Conservation (phyloP, 2,329 filamentous ascomycete species). For the Aureobasidium namibiae region DNA sequence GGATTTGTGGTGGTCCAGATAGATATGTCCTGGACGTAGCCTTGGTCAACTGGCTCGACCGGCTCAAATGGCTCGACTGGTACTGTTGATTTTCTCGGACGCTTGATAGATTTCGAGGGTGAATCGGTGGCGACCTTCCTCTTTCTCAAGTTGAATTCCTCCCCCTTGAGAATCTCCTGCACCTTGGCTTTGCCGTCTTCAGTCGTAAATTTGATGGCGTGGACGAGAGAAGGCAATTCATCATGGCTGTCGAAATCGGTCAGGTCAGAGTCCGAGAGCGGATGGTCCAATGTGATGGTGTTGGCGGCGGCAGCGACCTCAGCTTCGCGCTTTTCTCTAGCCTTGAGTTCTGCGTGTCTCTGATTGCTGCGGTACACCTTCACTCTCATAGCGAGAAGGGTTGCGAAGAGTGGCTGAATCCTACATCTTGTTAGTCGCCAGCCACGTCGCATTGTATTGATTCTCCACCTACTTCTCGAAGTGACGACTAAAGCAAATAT, state of each 20-base stretch:
- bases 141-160: neutral
- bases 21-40: neutral
- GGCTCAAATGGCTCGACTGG: no score
- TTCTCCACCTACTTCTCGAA: neutral
- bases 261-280: neutral
- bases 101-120: neutral
- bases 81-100: neutral
- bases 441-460: neutral
- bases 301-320: neutral
- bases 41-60: neutral
- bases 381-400: neutral
- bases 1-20: neutral
- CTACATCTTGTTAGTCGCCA: neutral
- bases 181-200: neutral
- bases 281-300: neutral
- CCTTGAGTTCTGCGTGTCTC: neutral
- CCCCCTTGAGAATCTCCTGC: neutral
- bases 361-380: neutral
- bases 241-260: constrained; percentile 2
- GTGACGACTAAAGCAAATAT: neutral
- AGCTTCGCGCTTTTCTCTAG: neutral
- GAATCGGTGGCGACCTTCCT: neutral
- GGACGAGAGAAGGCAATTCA: neutral
- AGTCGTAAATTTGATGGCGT: neutral
- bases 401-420: neutral